Conservation (phyloP, 1,139 yeast genomes). For the Candida freyschussii region DNA sequence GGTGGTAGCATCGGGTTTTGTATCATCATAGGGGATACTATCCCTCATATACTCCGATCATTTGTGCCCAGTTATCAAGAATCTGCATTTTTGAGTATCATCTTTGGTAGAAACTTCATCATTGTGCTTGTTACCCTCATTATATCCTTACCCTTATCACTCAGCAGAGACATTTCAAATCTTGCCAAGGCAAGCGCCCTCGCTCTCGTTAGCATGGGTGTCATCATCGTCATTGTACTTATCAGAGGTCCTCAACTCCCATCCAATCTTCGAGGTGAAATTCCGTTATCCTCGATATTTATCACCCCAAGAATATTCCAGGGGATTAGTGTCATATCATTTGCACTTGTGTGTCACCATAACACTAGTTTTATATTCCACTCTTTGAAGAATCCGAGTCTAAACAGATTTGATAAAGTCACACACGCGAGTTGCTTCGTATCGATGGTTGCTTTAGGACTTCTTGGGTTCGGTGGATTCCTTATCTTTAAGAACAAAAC, state of each 20-base stretch:
- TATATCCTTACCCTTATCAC: constrained; percentile 78
- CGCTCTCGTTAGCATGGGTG: constrained; percentile 78
- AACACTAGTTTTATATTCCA: constrained; percentile 86
- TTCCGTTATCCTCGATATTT: constrained; percentile 46
- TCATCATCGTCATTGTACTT: constrained; percentile 71
- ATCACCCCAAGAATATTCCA: constrained; percentile 69
- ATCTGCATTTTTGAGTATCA: constrained; percentile 40
- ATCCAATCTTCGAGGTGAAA: constrained; percentile 40
- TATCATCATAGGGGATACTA: constrained; percentile 90
- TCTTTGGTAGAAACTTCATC: constrained; percentile 62
- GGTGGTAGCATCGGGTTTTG: constrained; percentile 96
- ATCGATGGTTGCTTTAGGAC: constrained; percentile 72
- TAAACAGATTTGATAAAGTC: constrained; percentile 65
- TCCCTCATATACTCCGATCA: constrained; percentile 81
- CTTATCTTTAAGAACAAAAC: constrained; percentile 71
- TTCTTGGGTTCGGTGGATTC: constrained; percentile 80
- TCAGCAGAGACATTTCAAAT: constrained; percentile 76
- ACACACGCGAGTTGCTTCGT: constrained; percentile 83
- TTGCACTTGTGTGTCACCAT: constrained; percentile 94
- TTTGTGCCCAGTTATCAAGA: constrained; percentile 49
- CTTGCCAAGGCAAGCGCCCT: constrained; percentile 85
- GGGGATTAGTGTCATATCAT: constrained; percentile 86
- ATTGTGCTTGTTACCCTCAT: constrained; percentile 65
- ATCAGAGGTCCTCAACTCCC: constrained; percentile 66
- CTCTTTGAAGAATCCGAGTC: constrained; percentile 70